These are phyloP conservation scores for Xylaria scruposa DNA, from an alignment of 495 filamentous ascomycete genomes.

Conservation along the genomic window DNA sequence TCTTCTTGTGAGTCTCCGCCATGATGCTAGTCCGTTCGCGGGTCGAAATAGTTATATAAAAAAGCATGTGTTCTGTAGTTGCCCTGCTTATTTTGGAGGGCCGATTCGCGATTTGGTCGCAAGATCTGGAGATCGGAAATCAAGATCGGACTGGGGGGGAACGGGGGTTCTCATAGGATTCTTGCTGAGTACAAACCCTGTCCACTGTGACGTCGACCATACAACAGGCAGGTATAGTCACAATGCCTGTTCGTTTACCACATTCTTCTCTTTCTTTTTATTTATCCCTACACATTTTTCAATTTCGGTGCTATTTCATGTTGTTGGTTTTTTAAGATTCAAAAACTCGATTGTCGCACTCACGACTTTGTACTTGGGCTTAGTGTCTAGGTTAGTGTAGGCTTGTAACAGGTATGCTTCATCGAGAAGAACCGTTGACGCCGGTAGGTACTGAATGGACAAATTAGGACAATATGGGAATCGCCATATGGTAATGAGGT, in stretches of 20 bases:
- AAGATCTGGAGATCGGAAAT: conserved; percentile 40
- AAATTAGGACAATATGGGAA: conserved; percentile 11
- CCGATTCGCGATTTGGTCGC: conserved; percentile 30
- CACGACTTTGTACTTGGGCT: background rate
- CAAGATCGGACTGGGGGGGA: conserved; percentile 16
- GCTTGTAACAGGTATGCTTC: background rate
- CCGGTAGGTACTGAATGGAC: conserved; percentile 4
- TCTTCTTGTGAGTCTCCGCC: background rate
- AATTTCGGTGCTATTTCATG: background rate
- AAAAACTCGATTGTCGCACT: background rate
- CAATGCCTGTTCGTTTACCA: background rate
- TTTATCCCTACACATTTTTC: background rate
- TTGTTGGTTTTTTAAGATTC: no score
- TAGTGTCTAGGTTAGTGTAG: background rate
- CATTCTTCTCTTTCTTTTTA: background rate
- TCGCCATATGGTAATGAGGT: conserved; percentile 20
- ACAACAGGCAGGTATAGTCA: background rate
- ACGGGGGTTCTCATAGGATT: conserved; percentile 29
- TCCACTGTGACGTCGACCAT: conserved; percentile 19
- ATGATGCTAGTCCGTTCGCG: conserved; percentile 21
- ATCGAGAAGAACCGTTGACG: background rate
- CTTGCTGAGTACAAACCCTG: conserved; percentile 19
- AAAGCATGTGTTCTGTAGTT: conserved; percentile 7
- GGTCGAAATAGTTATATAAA: conserved; percentile 32
- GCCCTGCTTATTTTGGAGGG: conserved; percentile 16